Base-by-base conservation (phyloP, 2,329 filamentous ascomycete species). In the Pyricularia pennisetigena region DNA sequence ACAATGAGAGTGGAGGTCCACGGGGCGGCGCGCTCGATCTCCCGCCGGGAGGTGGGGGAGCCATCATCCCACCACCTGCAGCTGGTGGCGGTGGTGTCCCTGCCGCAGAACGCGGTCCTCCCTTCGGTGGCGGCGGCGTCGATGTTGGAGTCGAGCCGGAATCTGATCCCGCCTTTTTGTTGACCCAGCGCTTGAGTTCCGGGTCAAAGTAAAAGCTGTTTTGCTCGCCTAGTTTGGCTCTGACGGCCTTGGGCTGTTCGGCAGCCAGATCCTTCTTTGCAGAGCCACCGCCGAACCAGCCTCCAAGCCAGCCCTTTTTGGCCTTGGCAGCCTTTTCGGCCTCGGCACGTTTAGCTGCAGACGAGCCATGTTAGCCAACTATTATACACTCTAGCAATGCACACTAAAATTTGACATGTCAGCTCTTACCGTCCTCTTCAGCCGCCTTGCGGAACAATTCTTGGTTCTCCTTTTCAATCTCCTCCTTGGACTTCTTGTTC, bases 141-240 rank as follows among this genome's bases (percentile, higher is more conserved):
- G 93, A 88, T 1, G 88, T 88, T 64, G 85, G 82, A 71, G 87
- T 85, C 3, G 85, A 81, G 29, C 84, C 81, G 9, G 80, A 80
- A 62, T 85, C 86, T 68, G 90, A 89, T 8, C 86, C 85, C 12
- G 88, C 87, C 76, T 97, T 97, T 82, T 97, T 97, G 82, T 99
- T 98, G 76, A 99, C 85, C 96, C 96, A 99, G 76, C 95, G 93
- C 82, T 97, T 96, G 67, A 97, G 85, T n/a, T 97, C 92, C 2
- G 93, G 91, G 75, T 99, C 95, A 74, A 95, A 99, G 72, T 94
- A 90, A 78, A 99, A 97, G 64, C 89, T 93, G 77, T 88, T 97
- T 75, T 95, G 88, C 78, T 99, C 96, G 70, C 94, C 96, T 9
- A 99, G 86, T 75, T 99, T 99, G 70, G 96, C 95, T 73, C 87